Conservation (phyloP, 2,329 filamentous ascomycete species). For the Arthroderma sp. region DNA sequence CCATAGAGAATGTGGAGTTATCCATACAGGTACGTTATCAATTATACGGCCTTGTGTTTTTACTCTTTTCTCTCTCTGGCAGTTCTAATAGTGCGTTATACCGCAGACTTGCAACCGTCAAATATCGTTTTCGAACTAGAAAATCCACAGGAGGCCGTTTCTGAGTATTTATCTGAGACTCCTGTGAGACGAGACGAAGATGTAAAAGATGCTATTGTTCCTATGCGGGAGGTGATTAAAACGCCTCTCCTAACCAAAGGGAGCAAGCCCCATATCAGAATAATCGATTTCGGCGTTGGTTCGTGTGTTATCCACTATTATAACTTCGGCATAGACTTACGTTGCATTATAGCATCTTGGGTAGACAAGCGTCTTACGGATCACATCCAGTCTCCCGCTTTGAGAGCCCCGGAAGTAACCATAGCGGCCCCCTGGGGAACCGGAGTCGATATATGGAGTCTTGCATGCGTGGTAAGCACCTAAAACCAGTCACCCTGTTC, state of each 20-base stretch:
- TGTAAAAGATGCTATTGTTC: conserved; percentile 3
- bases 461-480: conserved; percentile 18
- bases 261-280: conserved; percentile 9
- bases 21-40: conserved; percentile 16
- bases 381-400: conserved; percentile 12
- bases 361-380: conserved; percentile 11
- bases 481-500: not conserved
- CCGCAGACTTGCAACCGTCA: conserved; percentile 15
- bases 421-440: conserved; percentile 17
- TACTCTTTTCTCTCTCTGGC: not conserved
- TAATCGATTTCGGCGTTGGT: conserved; percentile 16
- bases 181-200: conserved; percentile 6
- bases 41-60: conserved; percentile 2
- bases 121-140: conserved; percentile 17
- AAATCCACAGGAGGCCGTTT: conserved; percentile 9
- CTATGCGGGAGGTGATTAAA: conserved; percentile 15
- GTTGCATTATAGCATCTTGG: conserved; percentile 11
- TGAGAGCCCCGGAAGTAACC: conserved; percentile 16
- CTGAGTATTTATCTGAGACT: conserved; percentile 12
- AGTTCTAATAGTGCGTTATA: not conserved
- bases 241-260: conserved; percentile 14
- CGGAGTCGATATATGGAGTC: conserved; percentile 20
- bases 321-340: not conserved
- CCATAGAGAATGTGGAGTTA: conserved; percentile 14
- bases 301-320: conserved; percentile 2